A percentile compares a stretch with the other conserved stretches of the same genome.
Evolutionary conservation across 768 basidiomycete genomes (phyloP).

Genomic region (Mycena amicta): DNA sequence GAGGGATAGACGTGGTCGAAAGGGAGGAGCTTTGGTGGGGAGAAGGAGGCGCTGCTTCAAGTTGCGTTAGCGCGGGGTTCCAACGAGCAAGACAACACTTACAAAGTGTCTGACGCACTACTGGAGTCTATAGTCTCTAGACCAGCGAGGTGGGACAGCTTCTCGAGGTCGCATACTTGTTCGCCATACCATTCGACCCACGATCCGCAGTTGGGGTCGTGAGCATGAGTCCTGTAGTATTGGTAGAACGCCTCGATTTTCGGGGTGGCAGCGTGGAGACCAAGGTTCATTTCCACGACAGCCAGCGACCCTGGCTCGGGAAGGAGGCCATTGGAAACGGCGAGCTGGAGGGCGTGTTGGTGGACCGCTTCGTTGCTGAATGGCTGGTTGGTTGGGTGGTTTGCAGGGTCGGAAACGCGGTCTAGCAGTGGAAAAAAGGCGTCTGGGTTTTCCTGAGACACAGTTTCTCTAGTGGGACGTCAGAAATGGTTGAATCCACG

Average conservation of each 20-base stretch:
- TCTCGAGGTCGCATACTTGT: constrained; percentile 68
- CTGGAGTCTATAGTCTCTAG: constrained; percentile 50
- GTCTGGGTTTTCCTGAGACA: constrained; percentile 69
- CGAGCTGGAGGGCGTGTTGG: constrained; percentile 53
- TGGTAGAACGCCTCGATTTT: constrained; percentile 84
- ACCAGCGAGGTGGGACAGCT: constrained; percentile 54
- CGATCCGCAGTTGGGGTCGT: constrained; percentile 52
- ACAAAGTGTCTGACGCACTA: constrained; percentile 28
- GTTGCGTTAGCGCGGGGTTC: background rate
- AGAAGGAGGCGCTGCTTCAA: constrained; percentile 30
- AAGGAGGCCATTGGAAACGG: constrained; percentile 49
- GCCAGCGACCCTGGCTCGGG: constrained; percentile 51
- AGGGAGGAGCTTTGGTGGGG: constrained; percentile 55
- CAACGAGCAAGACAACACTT: constrained; percentile 18
- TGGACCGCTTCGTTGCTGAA: constrained; percentile 55
- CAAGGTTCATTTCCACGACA: constrained; percentile 71
- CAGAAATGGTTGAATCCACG: background rate
- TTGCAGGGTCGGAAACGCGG: constrained; percentile 57
- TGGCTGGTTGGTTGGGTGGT: constrained; percentile 34
- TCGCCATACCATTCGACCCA: constrained; percentile 89
- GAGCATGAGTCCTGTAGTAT: constrained; percentile 54
- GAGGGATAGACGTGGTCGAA: constrained; percentile 79
- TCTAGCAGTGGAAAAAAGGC: constrained; percentile 79
- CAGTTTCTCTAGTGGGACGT: constrained; percentile 89
- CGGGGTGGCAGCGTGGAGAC: constrained; percentile 76